A percentile compares a stretch with the other conserved stretches of the same genome.
These are phyloP conservation scores for Fusarium secorum DNA, from an alignment of 2,329 filamentous ascomycete genomes.

Conservation along the genomic window DNA sequence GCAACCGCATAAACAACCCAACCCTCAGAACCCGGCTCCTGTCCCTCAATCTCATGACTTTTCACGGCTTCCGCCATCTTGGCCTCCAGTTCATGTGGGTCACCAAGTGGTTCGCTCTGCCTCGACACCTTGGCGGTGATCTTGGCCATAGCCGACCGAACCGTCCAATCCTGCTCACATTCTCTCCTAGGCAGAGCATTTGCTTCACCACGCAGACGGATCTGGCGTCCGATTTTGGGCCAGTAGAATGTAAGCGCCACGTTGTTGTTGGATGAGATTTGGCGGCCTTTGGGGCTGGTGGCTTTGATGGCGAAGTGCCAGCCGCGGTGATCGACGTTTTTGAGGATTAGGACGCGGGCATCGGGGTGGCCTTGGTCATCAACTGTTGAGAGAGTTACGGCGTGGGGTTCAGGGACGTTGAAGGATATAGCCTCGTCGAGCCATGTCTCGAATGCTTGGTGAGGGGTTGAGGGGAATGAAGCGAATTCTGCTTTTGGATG, in stretches of 20 bases:
- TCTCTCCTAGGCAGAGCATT: not conserved
- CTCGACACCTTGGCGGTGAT: slow-evolving; percentile 6
- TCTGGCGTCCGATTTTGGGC: slow-evolving; percentile 1
- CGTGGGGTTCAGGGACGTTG: slow-evolving; percentile 2
- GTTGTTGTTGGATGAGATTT: not conserved
- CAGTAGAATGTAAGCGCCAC: slow-evolving; percentile 15
- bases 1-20: slow-evolving; percentile 11
- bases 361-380: not conserved
- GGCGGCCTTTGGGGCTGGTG: not conserved
- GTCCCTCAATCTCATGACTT: not conserved
- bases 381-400: not conserved
- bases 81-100: not conserved
- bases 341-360: not conserved
- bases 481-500: not conserved
- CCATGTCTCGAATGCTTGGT: not conserved
- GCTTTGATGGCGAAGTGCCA: slow-evolving; percentile 15
- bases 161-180: slow-evolving; percentile 2
- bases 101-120: slow-evolving; percentile 3
- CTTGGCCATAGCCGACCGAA: not conserved
- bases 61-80: not conserved
- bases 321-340: slow-evolving; percentile 3
- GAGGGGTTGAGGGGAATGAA: not conserved
- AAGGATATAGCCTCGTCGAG: not conserved
- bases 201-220: not conserved
- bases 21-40: not conserved